Evolutionary conservation across 768 basidiomycete genomes (phyloP), one percentile per base, ranked within the genome.

Genomic region (Kwoniella newhampshirensis): DNA sequence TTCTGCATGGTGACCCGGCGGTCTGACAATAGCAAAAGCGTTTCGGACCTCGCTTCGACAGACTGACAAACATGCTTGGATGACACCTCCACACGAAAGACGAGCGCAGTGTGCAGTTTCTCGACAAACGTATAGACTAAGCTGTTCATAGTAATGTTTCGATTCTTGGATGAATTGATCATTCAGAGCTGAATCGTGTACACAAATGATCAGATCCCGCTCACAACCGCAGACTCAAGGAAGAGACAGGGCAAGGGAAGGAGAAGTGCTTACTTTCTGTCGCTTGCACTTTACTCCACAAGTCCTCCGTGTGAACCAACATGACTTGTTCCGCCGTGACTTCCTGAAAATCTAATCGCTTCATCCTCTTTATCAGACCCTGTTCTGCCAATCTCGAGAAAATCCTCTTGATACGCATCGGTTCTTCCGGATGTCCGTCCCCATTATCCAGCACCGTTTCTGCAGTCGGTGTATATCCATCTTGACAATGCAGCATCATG

Each of bases 1-100:
- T 73, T 99, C 96, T 5, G 96, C 93, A 70, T 99, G 96, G 74
- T 99, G 96, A 0, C 96, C 96, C 0, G 96, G 96, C 12, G 96
- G 96, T 51, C 96, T 84, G 32, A 98, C 93, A 60, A 98, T 90
- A 1, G 96, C 96, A 73, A 99, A 87, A 0, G 88, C 82, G 75
- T 93, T 97, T 68, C 87, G 82, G 36, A 97, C 80, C 63, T 86
- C 82, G 13, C 86, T 82, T 32, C 84, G 84, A 28, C 90, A 92
- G 42, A 98, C 92, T 3, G 89, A 85, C 12, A 91, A 80, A 68
- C 85, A 83, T 3, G 91, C 88, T 75, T 96, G 91, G 60, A 98
- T 86, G 46, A 93, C 93, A 8, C 94, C 93, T 1, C 96, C 96
- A 67, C 91, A 92, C 62, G 92, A 94, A 30, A 98, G 78, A 27